These are phyloP conservation scores for Myriosclerotinia scirpicola DNA, from an alignment of 2,329 filamentous ascomycete genomes.

Conservation along the genomic window DNA sequence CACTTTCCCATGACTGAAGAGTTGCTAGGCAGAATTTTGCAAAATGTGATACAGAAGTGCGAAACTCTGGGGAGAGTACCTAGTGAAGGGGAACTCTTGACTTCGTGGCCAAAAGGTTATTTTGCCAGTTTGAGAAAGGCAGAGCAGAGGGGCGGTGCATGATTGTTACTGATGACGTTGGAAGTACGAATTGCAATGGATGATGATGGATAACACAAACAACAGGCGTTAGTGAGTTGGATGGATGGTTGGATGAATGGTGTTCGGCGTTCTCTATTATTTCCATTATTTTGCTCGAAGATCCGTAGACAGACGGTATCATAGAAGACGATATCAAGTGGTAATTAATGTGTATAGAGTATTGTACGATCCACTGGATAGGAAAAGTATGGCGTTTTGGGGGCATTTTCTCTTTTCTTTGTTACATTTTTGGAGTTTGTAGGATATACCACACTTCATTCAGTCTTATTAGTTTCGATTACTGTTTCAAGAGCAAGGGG, in stretches of 20 bases:
- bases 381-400: conserved; percentile 12
- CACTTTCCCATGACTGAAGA: conserved; percentile 60
- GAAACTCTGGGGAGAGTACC: conserved; percentile 53
- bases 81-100: conserved; percentile 55
- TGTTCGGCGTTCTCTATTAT: conserved; percentile 8
- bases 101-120: conserved; percentile 60
- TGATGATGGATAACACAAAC: background rate
- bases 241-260: background rate
- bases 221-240: background rate
- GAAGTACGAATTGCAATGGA: conserved; percentile 8
- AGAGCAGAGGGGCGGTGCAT: conserved; percentile 22
- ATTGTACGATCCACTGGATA: conserved; percentile 11
- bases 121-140: conserved; percentile 54
- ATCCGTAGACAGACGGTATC: background rate
- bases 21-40: conserved; percentile 59
- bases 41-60: conserved; percentile 61
- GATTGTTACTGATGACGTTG: conserved; percentile 1
- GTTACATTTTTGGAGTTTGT: conserved; percentile 8
- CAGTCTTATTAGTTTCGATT: background rate
- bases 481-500: background rate
- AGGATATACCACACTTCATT: conserved; percentile 18
- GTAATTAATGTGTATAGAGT: conserved; percentile 13
- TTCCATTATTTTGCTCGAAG: background rate
- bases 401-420: background rate
- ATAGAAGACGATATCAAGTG: background rate